These are phyloP conservation scores for Beta lomatogona DNA, from an alignment of 179 eudicot genomes.

Conservation along the genomic window DNA sequence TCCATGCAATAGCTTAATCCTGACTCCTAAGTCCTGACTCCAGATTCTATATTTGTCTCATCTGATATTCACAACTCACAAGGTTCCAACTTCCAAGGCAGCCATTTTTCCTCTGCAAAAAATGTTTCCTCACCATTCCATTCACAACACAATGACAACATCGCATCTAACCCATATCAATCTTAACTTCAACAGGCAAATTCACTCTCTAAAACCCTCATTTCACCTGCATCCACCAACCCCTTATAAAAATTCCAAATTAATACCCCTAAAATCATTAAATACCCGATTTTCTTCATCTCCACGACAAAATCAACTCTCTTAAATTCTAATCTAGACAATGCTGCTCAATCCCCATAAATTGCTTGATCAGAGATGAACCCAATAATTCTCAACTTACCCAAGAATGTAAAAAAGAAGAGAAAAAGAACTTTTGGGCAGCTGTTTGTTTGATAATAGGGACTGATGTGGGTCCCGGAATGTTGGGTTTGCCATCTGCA, in stretches of 20 bases:
- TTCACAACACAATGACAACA: constrained; percentile 6
- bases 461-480: constrained; percentile 78
- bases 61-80: background rate
- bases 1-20: no score
- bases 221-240: no score
- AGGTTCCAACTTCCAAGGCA: background rate
- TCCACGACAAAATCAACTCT: background rate
- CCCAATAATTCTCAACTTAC: background rate
- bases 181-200: constrained; percentile 6
- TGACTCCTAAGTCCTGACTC: background rate
- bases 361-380: constrained; percentile 1
- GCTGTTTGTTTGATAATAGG: constrained; percentile 74
- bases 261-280: background rate
- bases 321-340: background rate
- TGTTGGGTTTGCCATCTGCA: constrained; percentile 71
- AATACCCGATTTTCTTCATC: constrained; percentile 15
- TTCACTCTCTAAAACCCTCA: background rate
- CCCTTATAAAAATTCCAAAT: no score
- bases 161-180: constrained; percentile 1
- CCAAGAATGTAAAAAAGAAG: constrained; percentile 14
- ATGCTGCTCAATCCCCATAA: constrained; percentile 6
- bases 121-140: constrained; percentile 10
- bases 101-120: background rate
- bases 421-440: constrained; percentile 62
- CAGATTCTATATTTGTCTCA: background rate